Evolutionary conservation across 1,284 basidiomycete species (phyloP).

Genomic region (Taiwanofungus camphoratus): DNA sequence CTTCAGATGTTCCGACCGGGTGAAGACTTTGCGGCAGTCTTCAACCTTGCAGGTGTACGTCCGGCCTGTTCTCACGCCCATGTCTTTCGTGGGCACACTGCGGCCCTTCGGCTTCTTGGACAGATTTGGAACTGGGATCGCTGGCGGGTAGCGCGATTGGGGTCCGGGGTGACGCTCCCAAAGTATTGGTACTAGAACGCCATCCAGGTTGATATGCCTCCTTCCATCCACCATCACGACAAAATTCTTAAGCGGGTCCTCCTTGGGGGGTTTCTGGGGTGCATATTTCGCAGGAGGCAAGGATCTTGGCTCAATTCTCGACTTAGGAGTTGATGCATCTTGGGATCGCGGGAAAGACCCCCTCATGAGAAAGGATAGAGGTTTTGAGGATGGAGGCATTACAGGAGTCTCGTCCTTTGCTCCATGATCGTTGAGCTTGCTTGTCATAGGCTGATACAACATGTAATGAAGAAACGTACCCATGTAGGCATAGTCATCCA

Average conservation of each 20-base stretch:
- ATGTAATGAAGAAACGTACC: background rate
- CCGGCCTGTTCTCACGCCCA: constrained; percentile 30
- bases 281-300: constrained; percentile 10
- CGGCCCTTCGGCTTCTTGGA: constrained; percentile 71
- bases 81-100: constrained; percentile 49
- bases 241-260: constrained; percentile 1
- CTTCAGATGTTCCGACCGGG: constrained; percentile 72
- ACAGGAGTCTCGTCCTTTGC: constrained; percentile 12
- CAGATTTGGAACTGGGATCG: constrained; percentile 57
- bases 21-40: constrained; percentile 69
- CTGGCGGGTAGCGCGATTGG: background rate
- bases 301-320: constrained; percentile 9
- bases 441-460: too few relatives aligned
- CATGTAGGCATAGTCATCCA: constrained; percentile 2
- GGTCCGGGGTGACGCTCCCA: constrained; percentile 3
- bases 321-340: constrained; percentile 1
- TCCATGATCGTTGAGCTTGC: too few relatives aligned
- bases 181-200: background rate
- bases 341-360: constrained; percentile 10
- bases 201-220: constrained; percentile 5
- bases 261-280: constrained; percentile 1
- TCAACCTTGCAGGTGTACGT: constrained; percentile 61
- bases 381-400: constrained; percentile 13
- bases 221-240: constrained; percentile 4
- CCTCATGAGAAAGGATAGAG: constrained; percentile 17